These are phyloP conservation scores for Trichoderma cornu-damae DNA, from an alignment of 2,329 filamentous ascomycete genomes.

Conservation along the genomic window DNA sequence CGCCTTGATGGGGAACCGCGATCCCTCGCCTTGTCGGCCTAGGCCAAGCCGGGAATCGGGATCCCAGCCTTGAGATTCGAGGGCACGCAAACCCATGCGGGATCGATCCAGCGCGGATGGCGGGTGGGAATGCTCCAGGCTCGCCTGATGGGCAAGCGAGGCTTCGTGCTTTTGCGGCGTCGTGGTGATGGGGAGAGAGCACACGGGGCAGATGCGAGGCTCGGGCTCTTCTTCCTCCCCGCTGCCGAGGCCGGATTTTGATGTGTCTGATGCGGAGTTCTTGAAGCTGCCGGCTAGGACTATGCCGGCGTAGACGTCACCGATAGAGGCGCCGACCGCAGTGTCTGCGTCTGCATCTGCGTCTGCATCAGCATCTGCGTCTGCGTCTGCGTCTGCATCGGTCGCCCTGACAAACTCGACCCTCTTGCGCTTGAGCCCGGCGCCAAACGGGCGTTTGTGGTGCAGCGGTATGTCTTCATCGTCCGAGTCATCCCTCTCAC, in stretches of 20 bases:
- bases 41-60: constrained; percentile 67
- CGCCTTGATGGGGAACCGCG: constrained; percentile 69
- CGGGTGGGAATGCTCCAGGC: constrained; percentile 62
- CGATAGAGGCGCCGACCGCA: constrained; percentile 33
- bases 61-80: constrained; percentile 67
- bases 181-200: constrained; percentile 33
- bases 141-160: constrained; percentile 66
- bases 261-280: constrained; percentile 15
- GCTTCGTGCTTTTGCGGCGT: constrained; percentile 47
- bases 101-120: constrained; percentile 66
- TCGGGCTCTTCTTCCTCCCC: not conserved
- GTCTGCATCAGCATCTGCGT: constrained; percentile 34
- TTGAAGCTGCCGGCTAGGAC: constrained; percentile 47
- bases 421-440: constrained; percentile 49
- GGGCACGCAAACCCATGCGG: constrained; percentile 62
- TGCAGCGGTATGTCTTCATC: constrained; percentile 49
- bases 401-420: constrained; percentile 56
- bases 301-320: constrained; percentile 62
- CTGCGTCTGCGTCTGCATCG: constrained; percentile 33
- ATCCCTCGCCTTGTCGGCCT: constrained; percentile 65
- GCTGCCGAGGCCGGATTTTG: constrained; percentile 22
- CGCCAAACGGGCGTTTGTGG: constrained; percentile 49
- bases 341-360: constrained; percentile 34
- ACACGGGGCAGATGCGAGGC: constrained; percentile 32
- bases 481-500: constrained; percentile 25